Percentiles rank a stretch among this genome's conserved stretches.
phyloP scores from a whole-genome alignment of 2,329 filamentous ascomycete genomes.

The Colletotrichum kahawae region DNA sequence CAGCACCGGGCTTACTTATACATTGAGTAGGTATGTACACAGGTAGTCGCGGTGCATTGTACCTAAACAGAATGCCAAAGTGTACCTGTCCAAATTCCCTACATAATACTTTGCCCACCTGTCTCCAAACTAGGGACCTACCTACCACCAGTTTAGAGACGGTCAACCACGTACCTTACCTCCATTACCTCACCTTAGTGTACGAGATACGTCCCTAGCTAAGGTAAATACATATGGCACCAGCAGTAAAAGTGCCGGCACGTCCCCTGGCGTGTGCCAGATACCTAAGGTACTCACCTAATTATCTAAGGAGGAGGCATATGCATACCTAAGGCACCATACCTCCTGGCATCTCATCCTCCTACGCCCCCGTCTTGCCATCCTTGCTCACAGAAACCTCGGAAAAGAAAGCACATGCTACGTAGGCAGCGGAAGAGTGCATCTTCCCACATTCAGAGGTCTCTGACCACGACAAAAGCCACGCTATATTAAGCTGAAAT shows the following conservation, averaged over 20 bases:
- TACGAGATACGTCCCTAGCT: neutral
- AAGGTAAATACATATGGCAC: neutral
- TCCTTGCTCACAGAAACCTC: neutral
- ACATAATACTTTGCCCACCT: too few species aligned
- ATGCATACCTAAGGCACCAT: neutral
- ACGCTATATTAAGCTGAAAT: neutral
- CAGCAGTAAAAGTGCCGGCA: too few species aligned
- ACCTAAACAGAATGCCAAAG: neutral
- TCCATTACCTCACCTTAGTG: neutral
- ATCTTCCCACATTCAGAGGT: neutral
- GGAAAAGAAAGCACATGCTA: neutral
- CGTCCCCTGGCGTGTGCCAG: too few species aligned
- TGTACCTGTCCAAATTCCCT: too few species aligned
- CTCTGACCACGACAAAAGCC: neutral
- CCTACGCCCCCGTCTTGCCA: neutral
- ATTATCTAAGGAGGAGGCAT: too few species aligned
- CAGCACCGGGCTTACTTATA: neutral
- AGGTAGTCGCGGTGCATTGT: neutral
- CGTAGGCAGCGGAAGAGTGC: neutral
- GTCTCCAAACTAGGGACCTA: neutral
- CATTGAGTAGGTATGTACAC: neutral
- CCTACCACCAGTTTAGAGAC: too few species aligned
- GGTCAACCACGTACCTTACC: neutral
- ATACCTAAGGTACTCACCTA: too few species aligned
- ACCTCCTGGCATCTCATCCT: neutral